Conservation (phyloP, 164 flowering plant genomes). For the Saururus chinensis region DNA sequence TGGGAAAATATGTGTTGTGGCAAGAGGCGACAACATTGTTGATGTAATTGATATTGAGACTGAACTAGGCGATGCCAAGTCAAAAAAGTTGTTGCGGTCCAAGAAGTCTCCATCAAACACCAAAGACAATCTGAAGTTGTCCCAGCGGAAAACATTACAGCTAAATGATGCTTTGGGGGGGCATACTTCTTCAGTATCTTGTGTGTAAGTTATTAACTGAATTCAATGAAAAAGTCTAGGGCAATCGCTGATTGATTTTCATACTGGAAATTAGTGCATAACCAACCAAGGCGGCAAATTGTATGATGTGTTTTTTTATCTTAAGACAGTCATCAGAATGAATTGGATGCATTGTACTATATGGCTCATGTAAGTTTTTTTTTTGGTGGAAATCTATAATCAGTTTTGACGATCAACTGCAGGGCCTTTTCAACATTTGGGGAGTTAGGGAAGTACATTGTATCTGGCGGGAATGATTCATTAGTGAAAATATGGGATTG, state of each 20-base stretch:
- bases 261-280: too few relatives aligned
- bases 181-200: constrained; percentile 79
- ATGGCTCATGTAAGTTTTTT: too few relatives aligned
- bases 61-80: constrained; percentile 38
- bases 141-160: constrained; percentile 33
- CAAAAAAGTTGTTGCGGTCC: constrained; percentile 32
- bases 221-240: background rate
- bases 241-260: too few relatives aligned
- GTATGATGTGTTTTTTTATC: background rate
- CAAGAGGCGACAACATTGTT: constrained; percentile 81
- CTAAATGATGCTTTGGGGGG: constrained; percentile 73
- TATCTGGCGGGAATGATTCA: constrained; percentile 87
- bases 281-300: background rate
- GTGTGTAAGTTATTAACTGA: constrained; percentile 51
- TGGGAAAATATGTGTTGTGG: constrained; percentile 68
- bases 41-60: constrained; percentile 60
- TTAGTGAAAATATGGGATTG: constrained; percentile 81
- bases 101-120: constrained; percentile 29
- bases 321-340: background rate
- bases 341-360: background rate
- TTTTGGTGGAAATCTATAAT: background rate
- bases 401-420: constrained; percentile 1
- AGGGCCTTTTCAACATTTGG: constrained; percentile 80
- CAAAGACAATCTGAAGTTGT: constrained; percentile 14
- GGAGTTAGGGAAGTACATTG: constrained; percentile 67